phyloP scores from a whole-genome alignment of 352 stramenopile genomes.

The Globisporangium perplexum region DNA sequence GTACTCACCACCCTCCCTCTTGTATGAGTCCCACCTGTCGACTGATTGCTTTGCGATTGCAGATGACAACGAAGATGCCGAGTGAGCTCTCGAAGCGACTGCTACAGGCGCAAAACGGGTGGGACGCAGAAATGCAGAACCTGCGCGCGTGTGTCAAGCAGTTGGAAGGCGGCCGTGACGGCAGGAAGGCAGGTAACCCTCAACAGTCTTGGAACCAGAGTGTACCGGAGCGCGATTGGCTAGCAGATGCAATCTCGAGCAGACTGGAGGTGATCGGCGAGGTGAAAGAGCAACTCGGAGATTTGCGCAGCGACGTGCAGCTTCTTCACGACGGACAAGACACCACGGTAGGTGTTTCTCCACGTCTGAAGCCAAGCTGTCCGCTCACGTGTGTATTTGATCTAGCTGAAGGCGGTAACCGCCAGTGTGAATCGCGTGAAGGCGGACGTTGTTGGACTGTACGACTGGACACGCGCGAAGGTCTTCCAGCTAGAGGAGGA shows the following conservation, averaged over 20 bases:
- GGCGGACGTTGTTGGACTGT: slow-evolving; percentile 41
- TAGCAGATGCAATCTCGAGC: slow-evolving; percentile 6
- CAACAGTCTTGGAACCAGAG: not conserved
- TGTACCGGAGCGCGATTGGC: not conserved
- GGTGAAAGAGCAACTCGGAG: slow-evolving; percentile 15
- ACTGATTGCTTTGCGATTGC: not conserved
- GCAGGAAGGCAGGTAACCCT: not conserved
- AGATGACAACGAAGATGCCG: slow-evolving; percentile 47
- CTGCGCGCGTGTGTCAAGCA: slow-evolving; percentile 30
- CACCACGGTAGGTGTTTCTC: slow-evolving; percentile 8
- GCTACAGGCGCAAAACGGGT: slow-evolving; percentile 34
- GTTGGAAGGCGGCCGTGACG: slow-evolving; percentile 14
- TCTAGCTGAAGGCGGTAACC: slow-evolving; percentile 26
- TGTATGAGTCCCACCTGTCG: not conserved
- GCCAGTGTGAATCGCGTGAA: slow-evolving; percentile 26
- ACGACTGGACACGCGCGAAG: slow-evolving; percentile 54
- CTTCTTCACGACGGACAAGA: slow-evolving; percentile 7
- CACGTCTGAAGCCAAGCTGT: not conserved
- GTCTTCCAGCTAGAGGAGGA: slow-evolving; percentile 19
- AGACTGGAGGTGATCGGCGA: slow-evolving; percentile 16
- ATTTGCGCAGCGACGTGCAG: slow-evolving; percentile 17
- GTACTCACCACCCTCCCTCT: not conserved
- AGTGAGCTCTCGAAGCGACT: slow-evolving; percentile 50
- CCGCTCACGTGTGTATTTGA: not conserved
- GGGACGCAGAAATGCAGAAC: slow-evolving; percentile 28